Percentiles rank a stretch among this genome's conserved stretches.
Conservation (phyloP, 2,329 filamentous ascomycete species). For the Aspergillus ochraceus region DNA sequence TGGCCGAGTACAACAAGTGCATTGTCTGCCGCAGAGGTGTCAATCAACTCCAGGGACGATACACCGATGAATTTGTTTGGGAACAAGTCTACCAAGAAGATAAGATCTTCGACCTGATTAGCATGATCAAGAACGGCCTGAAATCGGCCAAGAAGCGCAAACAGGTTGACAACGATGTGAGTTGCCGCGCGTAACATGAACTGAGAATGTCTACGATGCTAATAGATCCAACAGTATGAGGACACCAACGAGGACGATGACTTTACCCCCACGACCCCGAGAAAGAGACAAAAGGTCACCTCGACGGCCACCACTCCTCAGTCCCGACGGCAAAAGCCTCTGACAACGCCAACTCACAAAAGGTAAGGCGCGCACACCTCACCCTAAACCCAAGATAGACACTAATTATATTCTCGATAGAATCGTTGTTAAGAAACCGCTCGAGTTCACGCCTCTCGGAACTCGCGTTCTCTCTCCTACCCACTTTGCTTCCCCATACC, state of each 20-base stretch:
- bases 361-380: conserved; percentile 40
- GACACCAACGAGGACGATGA: conserved; percentile 35
- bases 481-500: conserved; percentile 79
- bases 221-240: conserved; percentile 29
- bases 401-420: conserved; percentile 29
- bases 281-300: conserved; percentile 56
- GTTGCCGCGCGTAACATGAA: conserved; percentile 7
- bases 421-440: conserved; percentile 76
- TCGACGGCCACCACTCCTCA: conserved; percentile 45
- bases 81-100: conserved; percentile 75
- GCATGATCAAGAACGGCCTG: conserved; percentile 63
- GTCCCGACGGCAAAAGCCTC: conserved; percentile 42
- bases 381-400: conserved; percentile 23
- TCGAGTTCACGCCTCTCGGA: conserved; percentile 94
- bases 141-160: conserved; percentile 65
- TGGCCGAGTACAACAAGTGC: conserved; percentile 76
- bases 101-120: conserved; percentile 64
- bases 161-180: conserved; percentile 39
- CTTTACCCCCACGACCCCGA: conserved; percentile 51
- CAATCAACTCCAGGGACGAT: conserved; percentile 83
- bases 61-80: conserved; percentile 91
- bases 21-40: conserved; percentile 90
- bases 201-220: conserved; percentile 8
- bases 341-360: conserved; percentile 65
- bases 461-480: conserved; percentile 78